Evolutionary conservation across 1,139 yeast genomes (phyloP).

Genomic region (Debaryomyces singareniensis): DNA sequence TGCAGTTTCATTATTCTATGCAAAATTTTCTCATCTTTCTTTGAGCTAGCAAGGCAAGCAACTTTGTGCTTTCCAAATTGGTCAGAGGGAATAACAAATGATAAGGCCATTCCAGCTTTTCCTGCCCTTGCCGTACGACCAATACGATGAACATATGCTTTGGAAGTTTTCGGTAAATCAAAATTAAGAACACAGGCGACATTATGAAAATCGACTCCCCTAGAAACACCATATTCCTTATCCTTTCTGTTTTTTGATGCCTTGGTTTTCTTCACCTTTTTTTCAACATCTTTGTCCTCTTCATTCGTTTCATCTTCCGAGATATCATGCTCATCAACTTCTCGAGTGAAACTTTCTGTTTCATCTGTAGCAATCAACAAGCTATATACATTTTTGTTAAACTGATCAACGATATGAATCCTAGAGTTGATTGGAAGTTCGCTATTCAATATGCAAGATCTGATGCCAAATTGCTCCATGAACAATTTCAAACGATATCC

Average conservation of each 20-base stretch:
- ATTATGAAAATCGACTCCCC: slow-evolving; percentile 95
- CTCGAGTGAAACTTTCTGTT: slow-evolving; percentile 47
- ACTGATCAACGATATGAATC: slow-evolving; percentile 91
- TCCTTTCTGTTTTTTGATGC: slow-evolving; percentile 42
- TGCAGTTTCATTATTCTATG: slow-evolving; percentile 74
- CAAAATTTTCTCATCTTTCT: slow-evolving; percentile 81
- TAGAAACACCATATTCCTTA: slow-evolving; percentile 85
- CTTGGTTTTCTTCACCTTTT: slow-evolving; percentile 14
- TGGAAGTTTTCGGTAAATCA: slow-evolving; percentile 87
- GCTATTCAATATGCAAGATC: slow-evolving; percentile 81
- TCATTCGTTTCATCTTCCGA: slow-evolving; percentile 17
- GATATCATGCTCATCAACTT: slow-evolving; percentile 43
- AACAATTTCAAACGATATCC: slow-evolving; percentile 89
- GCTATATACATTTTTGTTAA: slow-evolving; percentile 82
- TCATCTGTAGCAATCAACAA: slow-evolving; percentile 95
- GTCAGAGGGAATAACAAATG: slow-evolving; percentile 80
- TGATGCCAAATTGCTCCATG: slow-evolving; percentile 90
- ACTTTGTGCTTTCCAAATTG: slow-evolving; percentile 88
- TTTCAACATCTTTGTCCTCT: slow-evolving; percentile 12
- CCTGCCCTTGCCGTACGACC: slow-evolving; percentile 99
- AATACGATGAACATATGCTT: slow-evolving; percentile 86
- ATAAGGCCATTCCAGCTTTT: slow-evolving; percentile 88
- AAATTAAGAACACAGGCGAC: slow-evolving; percentile 96
- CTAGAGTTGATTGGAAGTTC: slow-evolving; percentile 93
- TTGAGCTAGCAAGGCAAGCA: slow-evolving; percentile 64